Evolutionary conservation across 31 red algal species (phyloP), one percentile per base, ranked within the genome.

Genomic region (Odonthalia washingtoniensis): DNA sequence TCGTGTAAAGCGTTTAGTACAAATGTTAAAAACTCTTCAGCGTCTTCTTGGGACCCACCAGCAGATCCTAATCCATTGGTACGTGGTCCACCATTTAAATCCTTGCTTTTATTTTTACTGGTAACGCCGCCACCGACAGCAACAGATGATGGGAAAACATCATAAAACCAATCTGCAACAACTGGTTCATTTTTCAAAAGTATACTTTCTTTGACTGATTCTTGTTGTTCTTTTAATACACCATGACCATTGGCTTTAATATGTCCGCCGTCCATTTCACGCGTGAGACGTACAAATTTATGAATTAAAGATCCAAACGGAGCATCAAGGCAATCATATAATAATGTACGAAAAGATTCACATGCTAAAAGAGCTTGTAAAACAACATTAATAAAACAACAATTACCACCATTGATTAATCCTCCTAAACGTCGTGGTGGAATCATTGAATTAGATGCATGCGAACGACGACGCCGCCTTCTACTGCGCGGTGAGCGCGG

Each of bases 11-110:
- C 87, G 75, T 98, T 90, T 35, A 98, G 84, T 30, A 96, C 70
- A 68, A 80, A 89, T 28, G 80, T 96, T n/a, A 98, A 67, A 81
- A 98, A 94, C 89, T 98, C 96, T 64, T 95, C 90, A 16, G 96
- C 93, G 61, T 98, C 96, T 81, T 98, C 94, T 65, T 98, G 96
- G 44, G 83, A 83, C 31, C 94, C 96, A 2, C 85, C 78, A 26
- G 46, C 69, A 49, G 81, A 64, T 3, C 78, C 72, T 16, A 44
- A 74, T 3, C 79, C 78, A 21, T 57, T 57, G 49, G 12, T 21
- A 21, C 9, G 9, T 9, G 21, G 9, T 9, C 9, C 49, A 57
- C 49, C 49, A 21, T 57, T 57, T 14, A 21, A 9, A 9, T 9
- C 21, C 21, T 57, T 9, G 12, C 12, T 14, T 14, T 14, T 21